A percentile compares a stretch with the other conserved stretches of the same genome.
These are phyloP conservation scores for Bonnemaisonia californica DNA, from an alignment of 31 red algal species.

Conservation along the genomic window DNA sequence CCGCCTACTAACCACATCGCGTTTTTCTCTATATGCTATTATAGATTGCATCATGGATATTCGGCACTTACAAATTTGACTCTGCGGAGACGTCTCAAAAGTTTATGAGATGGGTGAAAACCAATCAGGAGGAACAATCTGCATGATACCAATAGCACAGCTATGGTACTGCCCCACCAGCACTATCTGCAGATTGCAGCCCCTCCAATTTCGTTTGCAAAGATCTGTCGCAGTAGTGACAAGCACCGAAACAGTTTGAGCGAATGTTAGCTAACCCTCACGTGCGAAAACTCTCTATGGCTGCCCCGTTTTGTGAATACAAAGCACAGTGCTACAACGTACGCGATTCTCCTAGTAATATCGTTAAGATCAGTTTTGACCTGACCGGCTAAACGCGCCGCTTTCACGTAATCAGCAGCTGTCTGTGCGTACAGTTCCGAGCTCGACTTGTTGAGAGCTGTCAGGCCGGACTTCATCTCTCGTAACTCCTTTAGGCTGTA, in stretches of 20 bases:
- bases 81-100: slow-evolving; percentile 6
- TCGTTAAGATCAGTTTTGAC: slow-evolving; percentile 39
- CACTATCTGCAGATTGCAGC: slow-evolving; percentile 2
- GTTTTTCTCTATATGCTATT: neutral
- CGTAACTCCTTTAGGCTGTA: neutral
- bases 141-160: neutral
- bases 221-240: neutral
- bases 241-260: neutral
- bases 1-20: neutral
- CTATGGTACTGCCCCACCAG: neutral
- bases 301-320: too few relatives aligned
- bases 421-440: slow-evolving; percentile 14
- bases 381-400: slow-evolving; percentile 30
- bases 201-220: slow-evolving; percentile 9
- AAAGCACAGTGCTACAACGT: too few relatives aligned
- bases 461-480: neutral
- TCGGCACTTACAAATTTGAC: slow-evolving; percentile 53
- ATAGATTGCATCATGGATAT: slow-evolving; percentile 43
- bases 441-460: slow-evolving; percentile 25
- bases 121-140: slow-evolving; percentile 23
- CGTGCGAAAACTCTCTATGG: neutral
- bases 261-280: neutral
- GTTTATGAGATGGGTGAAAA: slow-evolving; percentile 36
- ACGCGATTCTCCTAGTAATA: slow-evolving; percentile 20
- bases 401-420: slow-evolving; percentile 28